Evolutionary conservation across 2,329 filamentous ascomycete genomes (phyloP).

Genomic region (Paecilomyces sp.): DNA sequence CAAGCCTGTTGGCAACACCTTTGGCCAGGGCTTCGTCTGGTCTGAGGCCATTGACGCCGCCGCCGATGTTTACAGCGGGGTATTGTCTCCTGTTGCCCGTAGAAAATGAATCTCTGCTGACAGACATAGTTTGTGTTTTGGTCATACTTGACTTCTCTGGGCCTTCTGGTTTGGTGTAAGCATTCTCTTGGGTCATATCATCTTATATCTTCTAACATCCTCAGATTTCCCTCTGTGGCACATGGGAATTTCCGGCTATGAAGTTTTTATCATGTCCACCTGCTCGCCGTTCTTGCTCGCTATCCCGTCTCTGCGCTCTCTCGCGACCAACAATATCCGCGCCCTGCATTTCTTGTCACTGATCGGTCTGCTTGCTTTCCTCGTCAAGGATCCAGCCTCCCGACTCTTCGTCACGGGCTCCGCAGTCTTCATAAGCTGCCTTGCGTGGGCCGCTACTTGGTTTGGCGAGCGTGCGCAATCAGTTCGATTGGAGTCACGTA

Average conservation of each 20-base stretch:
- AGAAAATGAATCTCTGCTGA: slow-evolving; percentile 17
- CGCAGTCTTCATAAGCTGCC: slow-evolving; percentile 69
- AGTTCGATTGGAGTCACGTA: slow-evolving; percentile 69
- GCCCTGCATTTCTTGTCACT: slow-evolving; percentile 70
- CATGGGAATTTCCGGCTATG: slow-evolving; percentile 97
- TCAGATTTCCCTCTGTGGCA: slow-evolving; percentile 93
- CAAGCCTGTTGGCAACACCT: slow-evolving; percentile 62
- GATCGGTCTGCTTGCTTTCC: slow-evolving; percentile 70
- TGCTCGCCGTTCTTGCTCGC: slow-evolving; percentile 73
- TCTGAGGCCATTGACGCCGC: slow-evolving; percentile 68
- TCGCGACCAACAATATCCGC: slow-evolving; percentile 63
- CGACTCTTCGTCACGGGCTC: slow-evolving; percentile 78
- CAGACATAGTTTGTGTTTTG: slow-evolving; percentile 75
- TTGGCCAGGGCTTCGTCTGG: slow-evolving; percentile 67
- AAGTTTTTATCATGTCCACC: slow-evolving; percentile 78
- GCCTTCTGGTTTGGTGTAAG: slow-evolving; percentile 88
- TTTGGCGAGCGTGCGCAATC: slow-evolving; percentile 70
- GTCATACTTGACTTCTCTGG: slow-evolving; percentile 86
- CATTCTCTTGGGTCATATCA: slow-evolving; percentile 12
- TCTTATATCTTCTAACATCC: slow-evolving; percentile 11
- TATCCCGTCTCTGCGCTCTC: slow-evolving; percentile 59
- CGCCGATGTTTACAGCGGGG: slow-evolving; percentile 87
- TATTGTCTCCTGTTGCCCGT: slow-evolving; percentile 37
- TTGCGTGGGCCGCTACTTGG: slow-evolving; percentile 78
- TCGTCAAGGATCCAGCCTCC: slow-evolving; percentile 62